phyloP scores from a whole-genome alignment of 805 yeast genomes.

The Clavispora santaluciae region DNA sequence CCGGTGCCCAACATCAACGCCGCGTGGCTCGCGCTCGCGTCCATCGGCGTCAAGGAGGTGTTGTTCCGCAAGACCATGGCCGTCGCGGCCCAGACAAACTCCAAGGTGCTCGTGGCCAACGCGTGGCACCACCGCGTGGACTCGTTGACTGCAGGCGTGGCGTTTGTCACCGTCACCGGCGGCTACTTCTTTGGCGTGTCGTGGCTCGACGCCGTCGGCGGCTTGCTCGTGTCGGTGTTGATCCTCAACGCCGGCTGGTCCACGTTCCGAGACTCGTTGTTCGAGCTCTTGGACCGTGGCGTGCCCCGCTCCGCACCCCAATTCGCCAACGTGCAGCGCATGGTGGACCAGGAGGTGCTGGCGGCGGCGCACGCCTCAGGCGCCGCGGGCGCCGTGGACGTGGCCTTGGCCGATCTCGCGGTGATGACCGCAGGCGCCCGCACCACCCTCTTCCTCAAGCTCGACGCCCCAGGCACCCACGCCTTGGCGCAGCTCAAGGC shows the following conservation, averaged over 20 bases:
- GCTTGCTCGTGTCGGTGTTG: constrained; percentile 74
- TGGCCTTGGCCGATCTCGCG: constrained; percentile 37
- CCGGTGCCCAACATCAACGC: constrained; percentile 68
- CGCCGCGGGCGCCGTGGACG: constrained; percentile 22
- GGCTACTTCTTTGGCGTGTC: constrained; percentile 73
- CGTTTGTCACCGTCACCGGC: constrained; percentile 79
- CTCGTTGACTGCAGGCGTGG: constrained; percentile 86
- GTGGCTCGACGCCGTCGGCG: constrained; percentile 92
- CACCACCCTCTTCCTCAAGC: constrained; percentile 33
- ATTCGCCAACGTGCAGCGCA: constrained; percentile 38
- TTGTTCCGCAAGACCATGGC: constrained; percentile 77
- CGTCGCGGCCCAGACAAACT: constrained; percentile 71
- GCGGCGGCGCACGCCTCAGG: constrained; percentile 9
- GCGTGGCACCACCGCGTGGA: constrained; percentile 99
- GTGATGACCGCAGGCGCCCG: constrained; percentile 59
- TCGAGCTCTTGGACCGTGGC: constrained; percentile 76
- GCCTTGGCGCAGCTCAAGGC: constrained; percentile 5
- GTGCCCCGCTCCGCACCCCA: constrained; percentile 47
- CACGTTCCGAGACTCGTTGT: constrained; percentile 64
- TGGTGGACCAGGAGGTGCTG: constrained; percentile 30
- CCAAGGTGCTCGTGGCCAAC: constrained; percentile 89
- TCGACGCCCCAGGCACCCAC: constrained; percentile 22
- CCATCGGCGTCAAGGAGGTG: constrained; percentile 84
- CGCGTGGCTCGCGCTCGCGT: constrained; percentile 92
- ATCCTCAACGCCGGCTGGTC: constrained; percentile 81